These are phyloP conservation scores for Myriangium duriaei DNA, from an alignment of 2,329 filamentous ascomycete genomes.

Conservation along the genomic window DNA sequence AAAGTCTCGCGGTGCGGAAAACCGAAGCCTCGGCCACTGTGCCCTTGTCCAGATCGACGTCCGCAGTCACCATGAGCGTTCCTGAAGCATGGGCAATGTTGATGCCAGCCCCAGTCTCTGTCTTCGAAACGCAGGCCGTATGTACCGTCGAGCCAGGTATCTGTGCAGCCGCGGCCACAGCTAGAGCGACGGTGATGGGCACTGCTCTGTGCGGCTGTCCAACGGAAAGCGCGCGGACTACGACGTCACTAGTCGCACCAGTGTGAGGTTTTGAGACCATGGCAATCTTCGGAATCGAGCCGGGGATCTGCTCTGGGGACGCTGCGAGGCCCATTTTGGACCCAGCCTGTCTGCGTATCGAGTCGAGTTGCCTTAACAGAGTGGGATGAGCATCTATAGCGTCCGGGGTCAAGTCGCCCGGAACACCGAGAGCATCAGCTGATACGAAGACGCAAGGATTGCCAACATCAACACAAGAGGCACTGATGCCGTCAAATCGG, in stretches of 20 bases:
- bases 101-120: conserved; percentile 20
- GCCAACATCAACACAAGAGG: conserved; percentile 50
- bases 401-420: conserved; percentile 41
- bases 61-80: conserved; percentile 24
- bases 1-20: conserved; percentile 25
- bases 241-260: conserved; percentile 30
- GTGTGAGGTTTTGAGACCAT: conserved; percentile 33
- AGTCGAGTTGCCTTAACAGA: conserved; percentile 41
- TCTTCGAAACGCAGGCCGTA: conserved; percentile 17
- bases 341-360: conserved; percentile 45
- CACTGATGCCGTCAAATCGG: conserved; percentile 32
- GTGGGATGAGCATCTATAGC: conserved; percentile 39
- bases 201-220: conserved; percentile 27
- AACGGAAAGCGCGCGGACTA: conserved; percentile 28
- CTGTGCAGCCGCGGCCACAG: conserved; percentile 26
- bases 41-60: conserved; percentile 16
- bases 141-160: conserved; percentile 26
- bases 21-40: conserved; percentile 20
- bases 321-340: conserved; percentile 48
- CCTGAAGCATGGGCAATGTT: conserved; percentile 30
- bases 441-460: conserved; percentile 53
- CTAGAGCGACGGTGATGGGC: conserved; percentile 27
- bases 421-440: conserved; percentile 40
- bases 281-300: conserved; percentile 52
- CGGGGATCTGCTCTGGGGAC: conserved; percentile 32